Evolutionary conservation across 1,284 basidiomycete genomes (phyloP).

Genomic region (Retiboletus flavoniger): DNA sequence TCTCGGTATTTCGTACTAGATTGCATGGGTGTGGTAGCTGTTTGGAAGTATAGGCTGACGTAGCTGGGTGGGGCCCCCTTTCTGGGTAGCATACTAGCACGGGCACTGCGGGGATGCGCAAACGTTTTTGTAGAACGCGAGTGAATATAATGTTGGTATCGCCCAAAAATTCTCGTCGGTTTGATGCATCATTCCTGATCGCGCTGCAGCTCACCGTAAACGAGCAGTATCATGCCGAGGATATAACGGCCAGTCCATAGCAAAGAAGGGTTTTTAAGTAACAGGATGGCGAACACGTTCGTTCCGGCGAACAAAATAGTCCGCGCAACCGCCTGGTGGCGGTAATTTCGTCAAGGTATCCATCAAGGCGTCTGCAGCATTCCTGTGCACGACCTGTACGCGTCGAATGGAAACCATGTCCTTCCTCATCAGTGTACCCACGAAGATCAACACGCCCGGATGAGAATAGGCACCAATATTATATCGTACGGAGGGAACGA

Average conservation of each 20-base stretch:
- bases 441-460: no score
- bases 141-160: neutral
- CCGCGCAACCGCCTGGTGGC: neutral
- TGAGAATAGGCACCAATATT: no score
- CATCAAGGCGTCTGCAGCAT: neutral
- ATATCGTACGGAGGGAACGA: no score
- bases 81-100: neutral
- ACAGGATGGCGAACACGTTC: neutral
- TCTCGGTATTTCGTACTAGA: neutral
- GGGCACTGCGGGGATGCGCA: neutral
- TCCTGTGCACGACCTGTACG: no score
- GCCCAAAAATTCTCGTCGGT: neutral
- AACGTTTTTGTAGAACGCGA: neutral
- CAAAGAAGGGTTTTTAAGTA: neutral
- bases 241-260: no score
- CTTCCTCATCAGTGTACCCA: no score
- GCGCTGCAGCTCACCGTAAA: no score
- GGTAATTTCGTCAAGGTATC: neutral
- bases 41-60: neutral
- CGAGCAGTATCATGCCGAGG: no score
- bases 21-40: neutral
- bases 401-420: no score
- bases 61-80: neutral
- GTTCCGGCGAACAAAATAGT: neutral
- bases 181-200: neutral